phyloP scores from a whole-genome alignment of 495 filamentous ascomycete species.

The Neurospora discreta region DNA sequence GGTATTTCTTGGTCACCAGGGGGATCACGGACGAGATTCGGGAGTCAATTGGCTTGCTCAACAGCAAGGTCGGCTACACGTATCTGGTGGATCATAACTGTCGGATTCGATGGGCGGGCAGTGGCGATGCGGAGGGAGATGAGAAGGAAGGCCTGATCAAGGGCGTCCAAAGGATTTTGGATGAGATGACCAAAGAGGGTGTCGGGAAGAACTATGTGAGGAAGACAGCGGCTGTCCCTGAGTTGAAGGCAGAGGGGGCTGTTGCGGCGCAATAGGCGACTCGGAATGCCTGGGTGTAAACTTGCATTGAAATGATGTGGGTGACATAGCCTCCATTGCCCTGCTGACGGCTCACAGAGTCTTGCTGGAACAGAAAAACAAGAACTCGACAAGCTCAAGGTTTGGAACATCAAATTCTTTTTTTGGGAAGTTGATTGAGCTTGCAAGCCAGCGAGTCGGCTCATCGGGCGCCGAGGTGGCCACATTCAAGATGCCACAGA shows the following conservation, averaged over 20 bases:
- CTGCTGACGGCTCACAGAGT: not conserved
- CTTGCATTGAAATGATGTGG: not conserved
- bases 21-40: slow-evolving; percentile 65
- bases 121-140: slow-evolving; percentile 55
- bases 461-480: not conserved
- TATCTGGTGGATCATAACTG: slow-evolving; percentile 83
- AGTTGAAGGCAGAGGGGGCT: not conserved
- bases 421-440: not conserved
- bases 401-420: not conserved
- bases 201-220: slow-evolving; percentile 8
- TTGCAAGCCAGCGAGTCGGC: not conserved
- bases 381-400: not conserved
- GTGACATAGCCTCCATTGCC: not conserved
- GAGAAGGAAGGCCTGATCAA: slow-evolving; percentile 64
- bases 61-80: slow-evolving; percentile 85
- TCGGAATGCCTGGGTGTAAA: not conserved
- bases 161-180: slow-evolving; percentile 55
- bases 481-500: not conserved
- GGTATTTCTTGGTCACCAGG: slow-evolving; percentile 74
- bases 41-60: slow-evolving; percentile 70
- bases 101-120: slow-evolving; percentile 89
- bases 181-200: slow-evolving; percentile 36
- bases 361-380: not conserved
- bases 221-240: not conserved
- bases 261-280: not conserved